Conservation (phyloP, 169 alveolate species). For the Plasmodium gaboni region DNA sequence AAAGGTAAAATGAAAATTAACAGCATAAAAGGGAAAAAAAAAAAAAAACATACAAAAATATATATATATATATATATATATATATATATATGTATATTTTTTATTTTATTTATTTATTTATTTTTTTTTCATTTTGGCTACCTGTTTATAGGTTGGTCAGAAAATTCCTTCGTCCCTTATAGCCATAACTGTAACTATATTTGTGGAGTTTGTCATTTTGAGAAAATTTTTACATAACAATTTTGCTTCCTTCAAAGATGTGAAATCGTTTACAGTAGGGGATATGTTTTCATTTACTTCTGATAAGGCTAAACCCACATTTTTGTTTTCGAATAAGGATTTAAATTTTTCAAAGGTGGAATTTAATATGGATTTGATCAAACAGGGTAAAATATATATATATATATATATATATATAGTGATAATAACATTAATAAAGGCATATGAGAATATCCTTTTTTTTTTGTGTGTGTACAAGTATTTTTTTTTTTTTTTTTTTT, state of each 20-base stretch:
- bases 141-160: constrained; percentile 40
- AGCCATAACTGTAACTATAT: constrained; percentile 80
- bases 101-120: neutral
- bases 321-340: constrained; percentile 72
- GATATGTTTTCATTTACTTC: constrained; percentile 81
- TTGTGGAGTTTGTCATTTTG: constrained; percentile 73
- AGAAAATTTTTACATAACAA: constrained; percentile 53
- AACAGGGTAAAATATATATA: constrained; percentile 29
- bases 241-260: constrained; percentile 72
- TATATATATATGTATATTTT: neutral
- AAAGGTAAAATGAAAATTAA: constrained; percentile 14
- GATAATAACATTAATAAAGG: neutral
- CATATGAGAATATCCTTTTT: too few species aligned
- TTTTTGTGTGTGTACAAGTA: too few species aligned
- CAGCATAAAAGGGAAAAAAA: too few species aligned
- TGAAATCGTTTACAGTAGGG: constrained; percentile 84
- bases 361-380: constrained; percentile 77
- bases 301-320: constrained; percentile 80
- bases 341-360: constrained; percentile 66
- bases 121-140: neutral
- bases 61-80: constrained; percentile 9
- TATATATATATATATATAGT: neutral
- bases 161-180: constrained; percentile 83
- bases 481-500: neutral
- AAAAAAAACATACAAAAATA: neutral